These are phyloP conservation scores for Rubus parviflorus DNA, from an alignment of 306 rosid species.

Conservation along the genomic window DNA sequence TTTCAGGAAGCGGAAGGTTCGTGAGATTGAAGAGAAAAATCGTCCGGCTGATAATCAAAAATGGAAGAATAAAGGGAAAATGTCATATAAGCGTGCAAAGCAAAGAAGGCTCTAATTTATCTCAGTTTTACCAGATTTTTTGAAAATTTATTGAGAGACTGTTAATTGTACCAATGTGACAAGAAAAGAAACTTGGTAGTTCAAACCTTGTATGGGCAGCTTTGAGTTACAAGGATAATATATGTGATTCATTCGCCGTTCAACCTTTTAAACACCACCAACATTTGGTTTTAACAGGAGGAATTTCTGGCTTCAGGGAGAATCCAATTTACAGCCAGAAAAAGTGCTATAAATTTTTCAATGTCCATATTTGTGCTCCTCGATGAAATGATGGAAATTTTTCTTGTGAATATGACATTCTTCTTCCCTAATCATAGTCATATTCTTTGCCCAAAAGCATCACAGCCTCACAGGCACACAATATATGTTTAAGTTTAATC, in stretches of 20 bases:
- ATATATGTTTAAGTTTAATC: no score
- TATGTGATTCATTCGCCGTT: not conserved
- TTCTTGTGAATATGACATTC: no score
- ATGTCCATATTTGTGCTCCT: no score
- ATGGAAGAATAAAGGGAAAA: slow-evolving; percentile 71
- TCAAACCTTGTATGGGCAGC: not conserved
- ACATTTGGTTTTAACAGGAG: not conserved
- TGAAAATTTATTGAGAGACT: not conserved
- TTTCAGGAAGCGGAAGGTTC: slow-evolving; percentile 75
- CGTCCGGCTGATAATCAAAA: slow-evolving; percentile 68
- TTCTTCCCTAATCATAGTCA: no score
- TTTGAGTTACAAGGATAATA: not conserved
- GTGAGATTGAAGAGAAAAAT: slow-evolving; percentile 68
- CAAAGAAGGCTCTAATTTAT: slow-evolving; percentile 49
- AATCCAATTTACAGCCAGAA: not conserved
- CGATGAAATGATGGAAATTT: no score
- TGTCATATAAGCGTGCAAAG: slow-evolving; percentile 63
- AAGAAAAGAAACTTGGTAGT: not conserved
- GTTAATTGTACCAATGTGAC: not conserved
- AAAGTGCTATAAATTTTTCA: not conserved
- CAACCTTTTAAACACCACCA: not conserved
- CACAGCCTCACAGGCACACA: no score
- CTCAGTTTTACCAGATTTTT: not conserved
- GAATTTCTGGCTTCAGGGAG: not conserved
- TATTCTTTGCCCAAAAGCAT: no score